Percentiles rank a stretch among this genome's conserved stretches.
Evolutionary conservation across 2,329 filamentous ascomycete species (phyloP).

Genomic region (Chalaropsis thielavioides): DNA sequence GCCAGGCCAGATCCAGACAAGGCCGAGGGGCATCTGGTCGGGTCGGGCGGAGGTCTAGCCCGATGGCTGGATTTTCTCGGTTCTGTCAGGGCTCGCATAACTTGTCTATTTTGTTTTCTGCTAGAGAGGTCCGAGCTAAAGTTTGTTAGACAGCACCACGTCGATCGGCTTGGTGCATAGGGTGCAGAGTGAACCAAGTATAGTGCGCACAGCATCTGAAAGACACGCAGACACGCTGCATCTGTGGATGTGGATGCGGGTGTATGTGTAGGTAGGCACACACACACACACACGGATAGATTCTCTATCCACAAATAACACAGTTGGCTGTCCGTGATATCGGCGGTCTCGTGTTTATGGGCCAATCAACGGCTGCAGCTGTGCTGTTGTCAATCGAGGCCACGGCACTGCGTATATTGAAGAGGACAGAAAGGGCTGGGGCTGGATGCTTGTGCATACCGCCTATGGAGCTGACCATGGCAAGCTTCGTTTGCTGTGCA

Average conservation of each 20-base stretch:
- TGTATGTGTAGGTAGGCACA: not conserved
- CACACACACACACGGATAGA: not conserved
- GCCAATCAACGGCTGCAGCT: not conserved
- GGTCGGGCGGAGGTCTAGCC: not conserved
- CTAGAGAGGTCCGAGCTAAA: not conserved
- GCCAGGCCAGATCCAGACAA: not conserved
- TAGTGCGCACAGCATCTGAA: not conserved
- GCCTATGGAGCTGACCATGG: not conserved
- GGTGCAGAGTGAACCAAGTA: not conserved
- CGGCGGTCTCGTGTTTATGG: not conserved
- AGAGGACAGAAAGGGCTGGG: not conserved
- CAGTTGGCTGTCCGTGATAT: not conserved
- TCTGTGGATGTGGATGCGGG: not conserved
- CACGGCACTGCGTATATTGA: not conserved
- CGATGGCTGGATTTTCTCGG: not conserved
- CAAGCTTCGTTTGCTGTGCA: not conserved
- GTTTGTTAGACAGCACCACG: not conserved
- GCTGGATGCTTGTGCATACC: not conserved
- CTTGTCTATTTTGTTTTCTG: not conserved
- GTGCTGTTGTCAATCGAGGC: not conserved
- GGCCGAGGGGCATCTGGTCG: not conserved
- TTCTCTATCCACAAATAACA: not conserved
- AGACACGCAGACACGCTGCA: not conserved
- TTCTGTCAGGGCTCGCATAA: not conserved
- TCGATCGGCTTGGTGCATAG: not conserved